A percentile compares a stretch with the other conserved stretches of the same genome.
Evolutionary conservation across 2,329 filamentous ascomycete species (phyloP).

Genomic region (Trichoderma aggressivum): DNA sequence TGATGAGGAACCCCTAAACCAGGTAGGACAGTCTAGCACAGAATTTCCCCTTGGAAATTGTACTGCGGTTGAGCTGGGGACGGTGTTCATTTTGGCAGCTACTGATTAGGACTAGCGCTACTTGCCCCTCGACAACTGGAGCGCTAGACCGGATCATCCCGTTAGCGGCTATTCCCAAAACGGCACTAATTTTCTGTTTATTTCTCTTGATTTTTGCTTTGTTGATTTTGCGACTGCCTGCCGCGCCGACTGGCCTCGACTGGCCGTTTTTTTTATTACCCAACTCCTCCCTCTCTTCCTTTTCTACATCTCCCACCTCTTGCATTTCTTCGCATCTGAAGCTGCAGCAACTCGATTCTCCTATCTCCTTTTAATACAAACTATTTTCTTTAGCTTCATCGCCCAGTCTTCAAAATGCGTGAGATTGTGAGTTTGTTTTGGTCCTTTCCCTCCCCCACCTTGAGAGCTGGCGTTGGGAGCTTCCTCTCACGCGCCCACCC

Average conservation of each 20-base stretch:
- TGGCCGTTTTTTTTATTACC: conserved; percentile 14
- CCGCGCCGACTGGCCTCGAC: conserved; percentile 14
- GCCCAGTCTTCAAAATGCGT: conserved; percentile 19
- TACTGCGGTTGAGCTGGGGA: conserved; percentile 7
- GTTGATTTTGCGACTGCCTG: conserved; percentile 19
- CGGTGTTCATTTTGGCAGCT: conserved; percentile 5
- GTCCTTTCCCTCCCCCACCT: background rate
- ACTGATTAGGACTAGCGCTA: conserved; percentile 8
- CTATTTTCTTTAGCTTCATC: conserved; percentile 7
- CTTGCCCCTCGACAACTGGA: background rate
- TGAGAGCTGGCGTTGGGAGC: conserved; percentile 2
- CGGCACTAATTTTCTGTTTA: background rate
- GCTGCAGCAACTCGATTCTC: conserved; percentile 11
- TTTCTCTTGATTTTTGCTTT: conserved; percentile 7
- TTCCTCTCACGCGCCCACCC: conserved; percentile 6
- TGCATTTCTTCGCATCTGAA: conserved; percentile 10
- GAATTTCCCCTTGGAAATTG: conserved; percentile 17
- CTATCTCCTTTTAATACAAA: conserved; percentile 9
- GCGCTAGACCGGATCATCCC: conserved; percentile 19
- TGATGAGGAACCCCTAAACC: conserved; percentile 13
- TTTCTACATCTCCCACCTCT: conserved; percentile 4
- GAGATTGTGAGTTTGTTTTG: conserved; percentile 20
- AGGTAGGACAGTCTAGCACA: conserved; percentile 7
- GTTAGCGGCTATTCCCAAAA: background rate
- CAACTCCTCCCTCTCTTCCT: conserved; percentile 10